These are phyloP conservation scores for Aspergillus glaucus DNA, from an alignment of 2,329 filamentous ascomycete species.

Conservation along the genomic window DNA sequence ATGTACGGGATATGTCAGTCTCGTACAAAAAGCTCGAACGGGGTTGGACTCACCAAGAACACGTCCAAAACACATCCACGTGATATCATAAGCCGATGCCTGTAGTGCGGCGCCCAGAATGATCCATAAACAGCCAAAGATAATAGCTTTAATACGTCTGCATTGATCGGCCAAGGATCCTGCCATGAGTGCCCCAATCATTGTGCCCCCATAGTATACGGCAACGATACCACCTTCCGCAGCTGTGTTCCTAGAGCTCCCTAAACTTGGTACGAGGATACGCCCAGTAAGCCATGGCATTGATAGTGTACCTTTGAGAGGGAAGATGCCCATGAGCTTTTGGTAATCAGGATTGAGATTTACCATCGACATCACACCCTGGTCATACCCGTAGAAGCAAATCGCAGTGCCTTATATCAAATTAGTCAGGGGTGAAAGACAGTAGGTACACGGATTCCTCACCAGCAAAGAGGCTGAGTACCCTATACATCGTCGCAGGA, in stretches of 20 bases:
- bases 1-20: not conserved
- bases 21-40: not conserved
- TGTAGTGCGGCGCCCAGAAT: conserved; percentile 56
- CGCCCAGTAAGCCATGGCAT: conserved; percentile 27
- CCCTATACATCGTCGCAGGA: not conserved
- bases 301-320: not conserved
- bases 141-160: conserved; percentile 57
- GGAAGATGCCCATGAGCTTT: conserved; percentile 49
- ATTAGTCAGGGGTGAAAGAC: not conserved
- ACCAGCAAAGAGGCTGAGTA: not conserved
- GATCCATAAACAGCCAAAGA: conserved; percentile 49
- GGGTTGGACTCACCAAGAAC: conserved; percentile 42
- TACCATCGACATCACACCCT: conserved; percentile 52
- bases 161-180: conserved; percentile 55
- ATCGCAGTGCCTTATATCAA: conserved; percentile 29
- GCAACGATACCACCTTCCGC: conserved; percentile 56
- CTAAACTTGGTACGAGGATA: conserved; percentile 39
- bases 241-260: conserved; percentile 42
- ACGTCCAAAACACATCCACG: conserved; percentile 60
- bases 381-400: conserved; percentile 57
- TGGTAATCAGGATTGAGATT: conserved; percentile 57
- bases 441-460: not conserved
- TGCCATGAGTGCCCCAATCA: conserved; percentile 54
- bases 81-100: conserved; percentile 53
- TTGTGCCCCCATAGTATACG: conserved; percentile 51